Base-by-base conservation (phyloP, 805 yeast genomes). In the Zygosaccharomyces gambellarensis region DNA sequence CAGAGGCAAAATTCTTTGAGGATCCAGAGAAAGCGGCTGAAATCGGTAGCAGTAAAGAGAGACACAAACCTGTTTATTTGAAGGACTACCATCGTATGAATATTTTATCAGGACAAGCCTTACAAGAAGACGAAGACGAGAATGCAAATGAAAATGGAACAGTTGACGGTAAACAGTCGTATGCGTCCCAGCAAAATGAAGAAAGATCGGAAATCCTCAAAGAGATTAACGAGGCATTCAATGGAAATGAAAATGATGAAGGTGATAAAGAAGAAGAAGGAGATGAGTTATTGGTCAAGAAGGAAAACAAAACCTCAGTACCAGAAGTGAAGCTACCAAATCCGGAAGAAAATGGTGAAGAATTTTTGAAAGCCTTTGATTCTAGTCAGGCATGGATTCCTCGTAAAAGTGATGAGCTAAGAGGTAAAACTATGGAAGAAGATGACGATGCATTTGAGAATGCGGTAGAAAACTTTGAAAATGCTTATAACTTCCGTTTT, bases 21-120 rank as follows among this genome's bases (percentile, higher is more conserved):
- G 86, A 83, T 19, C 77, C 82, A 3, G 83, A 76, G 21, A 71
- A 68, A 3, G 74, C 73, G 19, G 69, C 56, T n/a, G 62, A 49
- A 1, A 53, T 53, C 2, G 51, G 65, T n/a, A 60, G 59, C 30
- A 54, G 43, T 14, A 50, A 42, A 2, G 74, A 73, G 39, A 71
- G 73, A 52, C 75, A 78, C 10, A 87, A 87, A 63, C 97, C 98
- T 8, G 74, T 94, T 49, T 88, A 84, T 65, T 77, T 94, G 67
- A 90, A 90, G 59, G 99, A 94, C 66, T 94, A 90, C 62, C 97
- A 94, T 64, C 77, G 98, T 65, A 80, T 81, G 81, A 85, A 82
- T 56, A 68, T 90, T 31, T 71, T 94, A n/a, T 74, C 82, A 3
- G 92, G 90, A 9, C 77, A 74, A 38, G 79, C 78, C 21, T 74